Percentiles rank a stretch among this genome's conserved stretches.
These are phyloP conservation scores for Blastocystis hominis DNA, from an alignment of 352 stramenopile species.

Conservation along the genomic window DNA sequence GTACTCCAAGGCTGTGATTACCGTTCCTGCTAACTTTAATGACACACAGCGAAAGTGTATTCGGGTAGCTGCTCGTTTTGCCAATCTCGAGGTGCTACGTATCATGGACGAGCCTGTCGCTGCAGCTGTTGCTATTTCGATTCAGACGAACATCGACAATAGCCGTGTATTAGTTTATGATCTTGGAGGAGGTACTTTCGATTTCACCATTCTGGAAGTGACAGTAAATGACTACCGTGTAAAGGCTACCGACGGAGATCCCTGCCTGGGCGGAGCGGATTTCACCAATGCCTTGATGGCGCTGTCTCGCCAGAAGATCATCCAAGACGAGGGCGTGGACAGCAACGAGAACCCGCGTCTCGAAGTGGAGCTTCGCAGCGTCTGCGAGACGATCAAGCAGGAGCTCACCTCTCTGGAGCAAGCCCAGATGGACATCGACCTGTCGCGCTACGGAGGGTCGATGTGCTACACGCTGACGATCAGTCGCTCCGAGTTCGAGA, in stretches of 20 bases:
- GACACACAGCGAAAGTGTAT: constrained; percentile 49
- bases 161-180: constrained; percentile 64
- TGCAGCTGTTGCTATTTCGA: constrained; percentile 22
- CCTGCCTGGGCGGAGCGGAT: constrained; percentile 62
- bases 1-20: constrained; percentile 36
- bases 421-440: not conserved
- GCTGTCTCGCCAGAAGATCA: not conserved
- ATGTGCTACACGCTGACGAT: not conserved
- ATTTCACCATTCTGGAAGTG: constrained; percentile 62
- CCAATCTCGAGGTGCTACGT: not conserved
- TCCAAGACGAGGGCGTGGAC: not conserved
- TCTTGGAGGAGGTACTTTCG: no score
- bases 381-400: constrained; percentile 20
- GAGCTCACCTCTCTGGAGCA: not conserved
- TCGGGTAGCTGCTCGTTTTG: not conserved
- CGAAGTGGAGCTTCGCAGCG: not conserved
- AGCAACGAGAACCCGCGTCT: not conserved
- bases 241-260: constrained; percentile 64
- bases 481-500: not conserved
- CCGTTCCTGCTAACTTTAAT: constrained; percentile 41
- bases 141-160: constrained; percentile 42
- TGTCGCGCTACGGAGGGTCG: not conserved
- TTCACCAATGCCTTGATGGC: constrained; percentile 59
- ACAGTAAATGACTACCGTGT: constrained; percentile 60
- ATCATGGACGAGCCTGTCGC: constrained; percentile 34